Evolutionary conservation across 1,139 yeast species (phyloP).

Genomic region (Barnettozyma hawaiiensis): DNA sequence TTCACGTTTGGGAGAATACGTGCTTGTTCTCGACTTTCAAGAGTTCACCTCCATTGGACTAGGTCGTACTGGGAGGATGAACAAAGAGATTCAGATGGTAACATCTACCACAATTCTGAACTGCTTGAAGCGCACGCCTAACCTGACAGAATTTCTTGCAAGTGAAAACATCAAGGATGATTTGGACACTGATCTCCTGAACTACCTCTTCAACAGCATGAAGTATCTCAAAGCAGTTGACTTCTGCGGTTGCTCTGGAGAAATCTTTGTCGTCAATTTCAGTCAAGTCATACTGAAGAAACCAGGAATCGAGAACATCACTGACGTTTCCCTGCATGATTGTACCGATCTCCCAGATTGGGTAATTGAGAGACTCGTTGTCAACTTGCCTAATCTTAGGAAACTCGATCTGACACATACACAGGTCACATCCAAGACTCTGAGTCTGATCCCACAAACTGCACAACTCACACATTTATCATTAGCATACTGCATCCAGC

Average conservation of each 20-base stretch:
- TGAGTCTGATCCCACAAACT: conserved; percentile 45
- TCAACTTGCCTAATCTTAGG: conserved; percentile 51
- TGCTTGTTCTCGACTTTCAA: conserved; percentile 77
- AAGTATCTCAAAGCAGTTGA: conserved; percentile 65
- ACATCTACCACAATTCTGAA: conserved; percentile 64
- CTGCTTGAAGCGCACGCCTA: conserved; percentile 57
- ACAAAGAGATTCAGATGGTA: conserved; percentile 86
- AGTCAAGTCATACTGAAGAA: conserved; percentile 31
- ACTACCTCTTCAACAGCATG: conserved; percentile 54
- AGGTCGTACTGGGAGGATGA: conserved; percentile 87
- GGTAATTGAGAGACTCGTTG: conserved; percentile 51
- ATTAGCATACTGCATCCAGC: conserved; percentile 68
- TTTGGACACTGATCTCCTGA: conserved; percentile 55
- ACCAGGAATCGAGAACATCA: conserved; percentile 31
- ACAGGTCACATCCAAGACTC: conserved; percentile 39
- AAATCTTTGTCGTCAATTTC: conserved; percentile 60
- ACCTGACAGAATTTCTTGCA: conserved; percentile 71
- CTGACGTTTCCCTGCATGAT: conserved; percentile 75
- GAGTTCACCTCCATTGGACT: conserved; percentile 87
- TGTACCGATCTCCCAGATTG: conserved; percentile 70
- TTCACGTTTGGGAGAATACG: conserved; percentile 55
- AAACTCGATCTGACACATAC: conserved; percentile 83
- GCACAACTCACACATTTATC: conserved; percentile 71
- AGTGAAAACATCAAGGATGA: conserved; percentile 86
- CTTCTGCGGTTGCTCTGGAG: conserved; percentile 83